Conservation (phyloP, 768 basidiomycete species). For the Mycena pura region DNA sequence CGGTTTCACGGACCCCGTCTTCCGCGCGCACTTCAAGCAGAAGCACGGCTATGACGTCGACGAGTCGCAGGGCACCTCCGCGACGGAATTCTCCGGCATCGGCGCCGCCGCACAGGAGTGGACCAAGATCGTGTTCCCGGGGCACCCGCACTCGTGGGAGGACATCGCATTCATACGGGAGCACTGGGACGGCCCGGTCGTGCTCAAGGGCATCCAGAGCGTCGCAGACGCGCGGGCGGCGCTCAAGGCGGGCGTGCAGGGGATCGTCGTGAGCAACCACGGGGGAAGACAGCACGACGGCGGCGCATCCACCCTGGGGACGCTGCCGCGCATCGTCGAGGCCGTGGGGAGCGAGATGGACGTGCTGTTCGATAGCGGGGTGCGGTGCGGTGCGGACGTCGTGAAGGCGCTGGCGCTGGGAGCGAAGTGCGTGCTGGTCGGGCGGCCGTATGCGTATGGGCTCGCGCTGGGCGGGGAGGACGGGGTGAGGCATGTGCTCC, state of each 20-base stretch:
- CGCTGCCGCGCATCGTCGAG: constrained; percentile 42
- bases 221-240: constrained; percentile 59
- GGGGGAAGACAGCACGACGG: constrained; percentile 52
- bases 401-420: constrained; percentile 64
- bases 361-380: constrained; percentile 54
- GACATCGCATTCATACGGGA: constrained; percentile 50
- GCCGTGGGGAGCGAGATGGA: constrained; percentile 41
- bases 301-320: constrained; percentile 46
- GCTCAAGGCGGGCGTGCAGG: constrained; percentile 48
- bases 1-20: constrained; percentile 53
- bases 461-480: constrained; percentile 54
- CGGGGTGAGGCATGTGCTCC: constrained; percentile 57
- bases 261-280: constrained; percentile 56
- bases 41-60: constrained; percentile 25
- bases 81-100: constrained; percentile 29
- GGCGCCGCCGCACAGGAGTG: constrained; percentile 33
- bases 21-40: constrained; percentile 47
- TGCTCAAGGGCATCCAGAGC: constrained; percentile 55
- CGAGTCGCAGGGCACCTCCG: constrained; percentile 24
- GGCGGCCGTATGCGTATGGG: constrained; percentile 54
- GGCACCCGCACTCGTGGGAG: constrained; percentile 51
- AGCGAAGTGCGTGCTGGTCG: constrained; percentile 56
- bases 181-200: constrained; percentile 56
- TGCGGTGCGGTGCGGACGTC: constrained; percentile 60
- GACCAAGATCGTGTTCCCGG: constrained; percentile 46